phyloP scores from a whole-genome alignment of 2,329 filamentous ascomycete species.

The Trichoderma koningii region DNA sequence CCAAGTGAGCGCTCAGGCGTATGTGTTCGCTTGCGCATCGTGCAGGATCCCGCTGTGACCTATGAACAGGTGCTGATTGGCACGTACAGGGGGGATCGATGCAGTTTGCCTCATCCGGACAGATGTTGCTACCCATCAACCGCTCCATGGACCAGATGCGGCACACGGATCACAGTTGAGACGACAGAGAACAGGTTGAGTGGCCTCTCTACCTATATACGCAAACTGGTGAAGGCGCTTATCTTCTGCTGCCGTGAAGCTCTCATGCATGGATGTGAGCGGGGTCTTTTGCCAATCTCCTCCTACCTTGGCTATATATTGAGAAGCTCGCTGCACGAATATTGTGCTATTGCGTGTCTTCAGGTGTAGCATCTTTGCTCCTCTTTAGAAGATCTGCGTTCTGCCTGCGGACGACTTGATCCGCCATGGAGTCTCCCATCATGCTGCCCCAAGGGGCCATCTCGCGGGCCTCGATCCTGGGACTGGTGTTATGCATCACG shows the following conservation, averaged over 20 bases:
- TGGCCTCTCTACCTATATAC: too few relatives aligned
- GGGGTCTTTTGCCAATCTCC: background rate
- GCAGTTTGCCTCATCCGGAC: constrained; percentile 1
- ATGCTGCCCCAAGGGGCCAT: background rate
- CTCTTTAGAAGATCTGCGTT: too few relatives aligned
- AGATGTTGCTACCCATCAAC: background rate
- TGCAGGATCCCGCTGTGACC: background rate
- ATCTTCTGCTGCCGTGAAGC: background rate
- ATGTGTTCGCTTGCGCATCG: background rate
- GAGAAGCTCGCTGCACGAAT: background rate
- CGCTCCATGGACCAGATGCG: background rate
- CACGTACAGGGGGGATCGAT: background rate
- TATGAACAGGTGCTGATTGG: background rate
- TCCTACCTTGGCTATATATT: constrained; percentile 1
- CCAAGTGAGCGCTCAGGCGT: background rate
- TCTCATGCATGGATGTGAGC: background rate
- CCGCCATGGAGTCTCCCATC: background rate
- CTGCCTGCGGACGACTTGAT: too few relatives aligned
- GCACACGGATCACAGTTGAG: too few relatives aligned
- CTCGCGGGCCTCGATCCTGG: background rate
- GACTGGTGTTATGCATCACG: constrained; percentile 2
- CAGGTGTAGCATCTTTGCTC: too few relatives aligned
- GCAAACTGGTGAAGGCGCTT: background rate
- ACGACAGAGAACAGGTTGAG: too few relatives aligned
- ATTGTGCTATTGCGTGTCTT: background rate